Evolutionary conservation across 148 eudicot genomes (phyloP).

Genomic region (Chenopodium berlandieri): DNA sequence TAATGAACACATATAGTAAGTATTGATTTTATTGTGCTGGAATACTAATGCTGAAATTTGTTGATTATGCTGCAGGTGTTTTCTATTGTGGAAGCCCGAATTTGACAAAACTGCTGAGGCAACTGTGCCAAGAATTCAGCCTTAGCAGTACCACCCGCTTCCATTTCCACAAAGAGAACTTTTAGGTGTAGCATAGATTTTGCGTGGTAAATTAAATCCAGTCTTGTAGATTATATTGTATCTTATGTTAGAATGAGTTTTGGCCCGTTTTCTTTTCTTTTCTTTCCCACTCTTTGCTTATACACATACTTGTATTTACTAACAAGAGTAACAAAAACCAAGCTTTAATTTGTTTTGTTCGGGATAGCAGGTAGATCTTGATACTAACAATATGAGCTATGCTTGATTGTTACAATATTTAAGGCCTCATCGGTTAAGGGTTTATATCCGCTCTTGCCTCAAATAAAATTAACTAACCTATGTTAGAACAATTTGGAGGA

Average conservation of each 20-base stretch:
- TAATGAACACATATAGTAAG: neutral
- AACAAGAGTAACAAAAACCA: neutral
- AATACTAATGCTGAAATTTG: neutral
- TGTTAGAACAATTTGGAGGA: too few species aligned
- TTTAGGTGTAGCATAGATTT: slow-evolving; percentile 34
- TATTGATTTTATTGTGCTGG: neutral
- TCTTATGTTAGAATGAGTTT: slow-evolving; percentile 13
- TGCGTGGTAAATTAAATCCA: neutral
- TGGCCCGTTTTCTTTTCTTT: neutral
- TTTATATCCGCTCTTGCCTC: too few species aligned
- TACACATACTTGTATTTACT: neutral
- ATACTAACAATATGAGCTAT: slow-evolving; percentile 12
- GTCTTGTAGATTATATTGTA: slow-evolving; percentile 28
- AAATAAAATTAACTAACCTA: too few species aligned
- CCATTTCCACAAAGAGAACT: slow-evolving; percentile 92
- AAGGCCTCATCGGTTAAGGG: too few species aligned
- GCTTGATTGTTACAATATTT: neutral
- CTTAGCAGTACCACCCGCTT: slow-evolving; percentile 67
- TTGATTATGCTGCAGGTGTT: slow-evolving; percentile 57
- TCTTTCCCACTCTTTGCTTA: slow-evolving; percentile 15
- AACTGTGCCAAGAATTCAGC: slow-evolving; percentile 82
- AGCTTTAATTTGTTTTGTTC: neutral
- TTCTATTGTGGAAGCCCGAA: slow-evolving; percentile 92
- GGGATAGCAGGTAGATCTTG: slow-evolving; percentile 16
- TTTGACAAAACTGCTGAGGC: slow-evolving; percentile 53